Evolutionary conservation across 345 rosid species (phyloP).

Genomic region (Dipteronia dyeriana): DNA sequence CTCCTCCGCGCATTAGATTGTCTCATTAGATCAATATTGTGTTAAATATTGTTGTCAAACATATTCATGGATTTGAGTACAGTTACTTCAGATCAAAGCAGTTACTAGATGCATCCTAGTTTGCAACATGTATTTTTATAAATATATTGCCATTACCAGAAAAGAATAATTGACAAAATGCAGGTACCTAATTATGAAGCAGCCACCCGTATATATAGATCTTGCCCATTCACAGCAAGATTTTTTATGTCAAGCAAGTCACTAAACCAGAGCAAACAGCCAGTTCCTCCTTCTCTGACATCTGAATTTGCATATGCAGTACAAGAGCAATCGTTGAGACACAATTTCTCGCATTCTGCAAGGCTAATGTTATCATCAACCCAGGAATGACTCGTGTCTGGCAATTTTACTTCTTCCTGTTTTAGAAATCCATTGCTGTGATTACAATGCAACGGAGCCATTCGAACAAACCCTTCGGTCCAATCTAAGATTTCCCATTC

Average conservation of each 20-base stretch:
- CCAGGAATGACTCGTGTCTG: slow-evolving; percentile 17
- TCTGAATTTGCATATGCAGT: slow-evolving; percentile 26
- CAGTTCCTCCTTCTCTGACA: slow-evolving; percentile 20
- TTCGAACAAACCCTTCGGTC: slow-evolving; percentile 22
- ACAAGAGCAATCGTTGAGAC: slow-evolving; percentile 30
- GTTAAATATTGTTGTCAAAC: not conserved
- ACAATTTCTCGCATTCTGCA: slow-evolving; percentile 11
- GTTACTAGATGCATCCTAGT: too few relatives aligned
- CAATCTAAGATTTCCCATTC: slow-evolving; percentile 16
- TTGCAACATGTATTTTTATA: too few relatives aligned
- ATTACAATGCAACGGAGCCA: slow-evolving; percentile 11
- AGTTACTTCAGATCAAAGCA: too few relatives aligned
- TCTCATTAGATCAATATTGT: not conserved
- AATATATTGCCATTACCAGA: not conserved
- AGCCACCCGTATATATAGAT: slow-evolving; percentile 22
- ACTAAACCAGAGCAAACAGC: slow-evolving; percentile 29
- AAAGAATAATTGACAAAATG: too few relatives aligned
- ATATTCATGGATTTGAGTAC: too few relatives aligned
- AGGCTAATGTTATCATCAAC: slow-evolving; percentile 11
- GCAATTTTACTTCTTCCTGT: slow-evolving; percentile 12
- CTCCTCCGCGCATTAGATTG: not conserved
- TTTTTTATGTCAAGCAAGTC: slow-evolving; percentile 21
- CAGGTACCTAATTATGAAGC: slow-evolving; percentile 26
- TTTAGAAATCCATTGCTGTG: slow-evolving; percentile 8
- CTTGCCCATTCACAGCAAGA: slow-evolving; percentile 10